Evolutionary conservation across 768 basidiomycete genomes (phyloP).

Genomic region (Cystobasidium tubakii): DNA sequence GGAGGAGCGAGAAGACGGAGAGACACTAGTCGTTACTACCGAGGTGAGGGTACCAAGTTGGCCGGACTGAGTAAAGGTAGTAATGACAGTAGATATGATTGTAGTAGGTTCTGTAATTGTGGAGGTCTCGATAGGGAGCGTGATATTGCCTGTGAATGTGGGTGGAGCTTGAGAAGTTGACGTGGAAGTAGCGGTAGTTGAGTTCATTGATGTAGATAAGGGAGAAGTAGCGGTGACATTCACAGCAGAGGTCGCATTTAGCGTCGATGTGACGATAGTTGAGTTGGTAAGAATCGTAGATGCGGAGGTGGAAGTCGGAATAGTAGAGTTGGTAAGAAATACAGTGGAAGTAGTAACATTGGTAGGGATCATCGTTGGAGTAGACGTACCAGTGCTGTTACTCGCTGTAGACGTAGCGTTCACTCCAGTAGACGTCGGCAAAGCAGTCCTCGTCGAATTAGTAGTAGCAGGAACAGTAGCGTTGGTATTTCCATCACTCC

Average conservation of each 20-base stretch:
- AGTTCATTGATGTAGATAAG: not conserved
- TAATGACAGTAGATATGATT: conserved; percentile 14
- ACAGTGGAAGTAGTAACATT: not conserved
- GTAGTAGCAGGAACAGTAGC: conserved; percentile 10
- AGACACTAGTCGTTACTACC: conserved; percentile 6
- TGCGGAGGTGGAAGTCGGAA: not conserved
- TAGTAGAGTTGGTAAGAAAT: not conserved
- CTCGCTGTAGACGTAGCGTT: conserved; percentile 1
- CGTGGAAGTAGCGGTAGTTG: not conserved
- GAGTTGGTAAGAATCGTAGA: not conserved
- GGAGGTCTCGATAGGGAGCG: conserved; percentile 16
- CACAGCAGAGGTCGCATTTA: no score
- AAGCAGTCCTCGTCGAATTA: not conserved
- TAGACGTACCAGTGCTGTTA: conserved; percentile 9
- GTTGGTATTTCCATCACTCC: not conserved
- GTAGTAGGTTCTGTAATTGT: conserved; percentile 20
- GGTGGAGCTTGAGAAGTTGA: not conserved
- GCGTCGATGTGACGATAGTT: no score
- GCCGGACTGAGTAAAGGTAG: conserved; percentile 8
- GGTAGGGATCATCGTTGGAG: not conserved
- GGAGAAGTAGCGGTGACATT: not conserved
- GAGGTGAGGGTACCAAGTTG: not conserved
- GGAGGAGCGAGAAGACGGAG: not conserved
- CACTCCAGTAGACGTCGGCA: not conserved
- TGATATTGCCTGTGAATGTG: conserved; percentile 13